These are phyloP conservation scores for Exsudoporus floridanus DNA, from an alignment of 1,284 basidiomycete genomes.

Conservation along the genomic window DNA sequence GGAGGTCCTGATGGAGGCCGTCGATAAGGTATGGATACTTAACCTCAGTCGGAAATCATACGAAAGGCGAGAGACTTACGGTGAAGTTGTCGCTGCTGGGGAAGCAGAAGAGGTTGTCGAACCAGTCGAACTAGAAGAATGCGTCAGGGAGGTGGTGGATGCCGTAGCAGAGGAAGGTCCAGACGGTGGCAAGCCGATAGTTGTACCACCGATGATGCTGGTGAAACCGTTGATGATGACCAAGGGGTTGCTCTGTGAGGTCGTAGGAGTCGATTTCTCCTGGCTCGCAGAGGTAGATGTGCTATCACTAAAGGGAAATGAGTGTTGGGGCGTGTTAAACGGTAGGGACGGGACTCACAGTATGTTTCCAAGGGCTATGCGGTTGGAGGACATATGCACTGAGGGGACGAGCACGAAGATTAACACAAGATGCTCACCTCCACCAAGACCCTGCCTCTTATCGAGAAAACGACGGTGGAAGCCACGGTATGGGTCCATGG, in stretches of 20 bases:
- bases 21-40: conserved; percentile 9
- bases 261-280: not conserved
- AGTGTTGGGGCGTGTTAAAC: not conserved
- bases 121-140: conserved; percentile 28
- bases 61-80: conserved; percentile 18
- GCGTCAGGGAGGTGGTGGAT: conserved; percentile 18
- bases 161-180: conserved; percentile 16
- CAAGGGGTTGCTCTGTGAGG: not conserved
- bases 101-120: conserved; percentile 21
- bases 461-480: conserved; percentile 20
- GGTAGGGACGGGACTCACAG: conserved; percentile 21
- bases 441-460: conserved; percentile 35
- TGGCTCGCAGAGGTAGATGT: conserved; percentile 1
- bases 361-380: conserved; percentile 19
- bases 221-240: conserved; percentile 16
- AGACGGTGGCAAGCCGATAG: conserved; percentile 18
- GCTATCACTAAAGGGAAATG: conserved; percentile 3
- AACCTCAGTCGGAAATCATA: not conserved
- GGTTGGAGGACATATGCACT: conserved; percentile 1
- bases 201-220: conserved; percentile 18
- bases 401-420: not conserved
- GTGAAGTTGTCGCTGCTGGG: conserved; percentile 8
- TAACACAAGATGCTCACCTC: conserved; percentile 24
- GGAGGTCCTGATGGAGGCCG: conserved; percentile 1
- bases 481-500: conserved; percentile 21